Conservation (phyloP, 768 basidiomycete genomes). For the Chlorophyllum brunneum region DNA sequence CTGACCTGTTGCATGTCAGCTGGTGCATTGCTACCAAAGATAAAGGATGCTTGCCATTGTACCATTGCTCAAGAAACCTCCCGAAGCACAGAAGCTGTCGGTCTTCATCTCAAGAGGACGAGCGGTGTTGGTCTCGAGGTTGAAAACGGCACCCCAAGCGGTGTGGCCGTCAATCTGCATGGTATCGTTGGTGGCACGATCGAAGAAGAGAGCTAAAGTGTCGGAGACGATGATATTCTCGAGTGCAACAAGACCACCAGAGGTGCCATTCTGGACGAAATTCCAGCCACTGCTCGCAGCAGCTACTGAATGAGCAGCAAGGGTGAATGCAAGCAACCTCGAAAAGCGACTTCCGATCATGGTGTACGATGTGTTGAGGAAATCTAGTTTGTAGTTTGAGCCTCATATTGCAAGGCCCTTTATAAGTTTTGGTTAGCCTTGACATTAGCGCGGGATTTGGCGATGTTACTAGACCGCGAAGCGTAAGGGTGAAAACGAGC, state of each 20-base stretch:
- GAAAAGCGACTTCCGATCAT: background rate
- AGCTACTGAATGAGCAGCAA: background rate
- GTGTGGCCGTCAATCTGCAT: slow-evolving; percentile 36
- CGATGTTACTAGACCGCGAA: too few species aligned
- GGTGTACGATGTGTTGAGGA: too few species aligned
- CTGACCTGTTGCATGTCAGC: slow-evolving; percentile 19
- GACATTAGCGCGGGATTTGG: too few species aligned
- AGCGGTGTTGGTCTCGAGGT: slow-evolving; percentile 34
- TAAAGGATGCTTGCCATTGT: slow-evolving; percentile 27
- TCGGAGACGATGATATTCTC: slow-evolving; percentile 28
- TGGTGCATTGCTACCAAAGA: background rate
- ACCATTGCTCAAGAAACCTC: slow-evolving; percentile 37
- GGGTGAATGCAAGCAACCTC: background rate
- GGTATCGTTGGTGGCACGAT: slow-evolving; percentile 33
- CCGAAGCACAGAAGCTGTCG: slow-evolving; percentile 40
- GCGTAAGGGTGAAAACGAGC: too few species aligned
- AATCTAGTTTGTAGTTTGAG: too few species aligned
- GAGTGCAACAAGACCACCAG: slow-evolving; percentile 24
- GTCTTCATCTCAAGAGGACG: slow-evolving; percentile 30
- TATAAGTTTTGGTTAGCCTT: too few species aligned
- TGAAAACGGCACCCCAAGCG: slow-evolving; percentile 43
- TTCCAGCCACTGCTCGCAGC: slow-evolving; percentile 18
- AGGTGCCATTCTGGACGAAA: slow-evolving; percentile 26
- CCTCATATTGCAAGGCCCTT: too few species aligned
- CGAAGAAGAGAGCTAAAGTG: slow-evolving; percentile 26